Conservation (phyloP, 306 rosid genomes). For the Malus asiatica region DNA sequence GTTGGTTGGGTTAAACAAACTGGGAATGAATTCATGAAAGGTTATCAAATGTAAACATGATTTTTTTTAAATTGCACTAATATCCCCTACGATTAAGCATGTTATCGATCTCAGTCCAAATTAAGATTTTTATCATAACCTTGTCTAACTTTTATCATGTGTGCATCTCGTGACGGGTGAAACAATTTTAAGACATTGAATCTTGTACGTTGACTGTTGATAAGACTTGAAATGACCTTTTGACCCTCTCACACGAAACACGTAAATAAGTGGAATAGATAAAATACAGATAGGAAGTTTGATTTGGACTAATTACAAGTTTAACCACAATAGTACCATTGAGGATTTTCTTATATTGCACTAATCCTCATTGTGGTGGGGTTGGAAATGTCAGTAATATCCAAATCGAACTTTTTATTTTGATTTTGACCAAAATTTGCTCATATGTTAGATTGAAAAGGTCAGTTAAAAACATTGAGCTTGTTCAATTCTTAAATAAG, state of each 20-base stretch:
- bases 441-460: neutral
- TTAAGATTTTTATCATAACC: too few species aligned
- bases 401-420: neutral
- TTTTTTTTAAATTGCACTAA: neutral
- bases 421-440: neutral
- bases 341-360: neutral
- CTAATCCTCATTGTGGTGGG: neutral
- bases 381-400: neutral
- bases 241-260: too few species aligned
- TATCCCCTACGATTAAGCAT: neutral
- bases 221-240: too few species aligned
- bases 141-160: too few species aligned
- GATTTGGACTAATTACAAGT: neutral
- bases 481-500: too few species aligned
- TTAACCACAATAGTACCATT: neutral
- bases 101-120: too few species aligned
- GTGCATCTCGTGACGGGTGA: neutral
- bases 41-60: neutral
- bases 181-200: too few species aligned
- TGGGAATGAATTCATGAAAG: neutral
- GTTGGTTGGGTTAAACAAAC: neutral
- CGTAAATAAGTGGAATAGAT: neutral
- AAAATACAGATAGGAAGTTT: neutral
- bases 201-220: neutral
- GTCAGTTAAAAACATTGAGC: too few species aligned